Evolutionary conservation across 2,329 filamentous ascomycete genomes (phyloP).

Genomic region (Fusarium sp.): DNA sequence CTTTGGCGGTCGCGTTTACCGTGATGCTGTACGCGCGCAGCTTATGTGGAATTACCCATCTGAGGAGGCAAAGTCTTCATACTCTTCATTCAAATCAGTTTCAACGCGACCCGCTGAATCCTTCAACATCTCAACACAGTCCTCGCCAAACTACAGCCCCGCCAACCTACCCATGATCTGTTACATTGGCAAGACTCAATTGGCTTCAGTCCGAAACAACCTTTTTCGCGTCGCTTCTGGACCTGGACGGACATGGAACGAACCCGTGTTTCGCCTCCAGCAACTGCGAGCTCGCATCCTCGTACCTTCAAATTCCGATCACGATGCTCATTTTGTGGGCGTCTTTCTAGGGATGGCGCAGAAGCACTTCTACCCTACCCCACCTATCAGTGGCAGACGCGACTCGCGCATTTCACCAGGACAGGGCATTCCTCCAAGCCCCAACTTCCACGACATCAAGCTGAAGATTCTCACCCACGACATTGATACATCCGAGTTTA

Average conservation of each 20-base stretch:
- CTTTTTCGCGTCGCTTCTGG: slow-evolving; percentile 58
- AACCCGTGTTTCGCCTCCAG: slow-evolving; percentile 60
- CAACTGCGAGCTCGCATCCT: slow-evolving; percentile 58
- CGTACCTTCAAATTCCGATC: slow-evolving; percentile 58
- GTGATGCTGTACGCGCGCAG: slow-evolving; percentile 58
- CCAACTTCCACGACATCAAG: slow-evolving; percentile 58
- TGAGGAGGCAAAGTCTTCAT: slow-evolving; percentile 38
- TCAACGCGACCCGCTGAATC: slow-evolving; percentile 50
- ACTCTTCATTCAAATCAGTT: slow-evolving; percentile 50
- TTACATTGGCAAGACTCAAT: slow-evolving; percentile 60
- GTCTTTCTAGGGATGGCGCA: slow-evolving; percentile 68
- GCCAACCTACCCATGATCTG: slow-evolving; percentile 50
- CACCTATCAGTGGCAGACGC: slow-evolving; percentile 30
- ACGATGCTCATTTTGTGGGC: slow-evolving; percentile 63
- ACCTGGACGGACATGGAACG: slow-evolving; percentile 55
- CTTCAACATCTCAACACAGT: slow-evolving; percentile 37
- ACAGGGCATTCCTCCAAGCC: slow-evolving; percentile 32
- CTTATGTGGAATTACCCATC: slow-evolving; percentile 58
- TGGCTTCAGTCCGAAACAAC: slow-evolving; percentile 57
- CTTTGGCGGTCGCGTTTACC: slow-evolving; percentile 59
- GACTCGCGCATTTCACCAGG: slow-evolving; percentile 42
- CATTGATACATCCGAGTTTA: slow-evolving; percentile 58
- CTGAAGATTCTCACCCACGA: slow-evolving; percentile 63
- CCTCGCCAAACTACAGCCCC: slow-evolving; percentile 36
- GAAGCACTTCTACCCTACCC: slow-evolving; percentile 57